A percentile compares a stretch with the other conserved stretches of the same genome.
Conservation (phyloP, 495 filamentous ascomycete species). For the Podospora anserina region DNA sequence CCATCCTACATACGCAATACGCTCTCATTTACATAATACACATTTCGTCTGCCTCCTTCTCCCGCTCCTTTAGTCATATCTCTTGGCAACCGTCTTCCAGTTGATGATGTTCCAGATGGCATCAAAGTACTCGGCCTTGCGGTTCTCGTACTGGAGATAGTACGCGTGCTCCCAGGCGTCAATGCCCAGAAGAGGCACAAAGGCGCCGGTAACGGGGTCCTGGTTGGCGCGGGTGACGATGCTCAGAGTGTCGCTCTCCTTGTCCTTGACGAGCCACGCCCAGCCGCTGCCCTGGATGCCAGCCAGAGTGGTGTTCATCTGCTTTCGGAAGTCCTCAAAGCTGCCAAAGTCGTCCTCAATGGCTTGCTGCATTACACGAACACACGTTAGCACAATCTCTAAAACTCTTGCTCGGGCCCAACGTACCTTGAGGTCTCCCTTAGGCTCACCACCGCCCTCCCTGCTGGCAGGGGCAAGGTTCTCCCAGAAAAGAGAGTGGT, state of each 20-base stretch:
- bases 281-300: slow-evolving; percentile 93
- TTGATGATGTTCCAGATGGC: slow-evolving; percentile 97
- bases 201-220: slow-evolving; percentile 78
- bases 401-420: neutral
- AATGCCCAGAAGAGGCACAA: slow-evolving; percentile 74
- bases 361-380: slow-evolving; percentile 43
- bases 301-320: slow-evolving; percentile 79
- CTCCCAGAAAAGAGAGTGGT: slow-evolving; percentile 97
- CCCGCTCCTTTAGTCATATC: slow-evolving; percentile 48
- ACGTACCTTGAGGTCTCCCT: slow-evolving; percentile 48
- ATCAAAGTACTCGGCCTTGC: slow-evolving; percentile 96
- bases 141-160: slow-evolving; percentile 92
- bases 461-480: slow-evolving; percentile 77
- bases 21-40: neutral
- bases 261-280: slow-evolving; percentile 96
- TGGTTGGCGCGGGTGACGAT: slow-evolving; percentile 81
- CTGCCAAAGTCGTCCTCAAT: slow-evolving; percentile 79
- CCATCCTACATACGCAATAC: neutral
- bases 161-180: slow-evolving; percentile 80
- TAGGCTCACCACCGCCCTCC: slow-evolving; percentile 71
- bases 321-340: slow-evolving; percentile 70
- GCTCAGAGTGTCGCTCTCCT: slow-evolving; percentile 67
- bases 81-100: slow-evolving; percentile 88
- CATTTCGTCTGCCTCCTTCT: slow-evolving; percentile 26
- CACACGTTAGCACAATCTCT: neutral